Base-by-base conservation (phyloP, 2,329 filamentous ascomycete species). In the Ustulina deusta region DNA sequence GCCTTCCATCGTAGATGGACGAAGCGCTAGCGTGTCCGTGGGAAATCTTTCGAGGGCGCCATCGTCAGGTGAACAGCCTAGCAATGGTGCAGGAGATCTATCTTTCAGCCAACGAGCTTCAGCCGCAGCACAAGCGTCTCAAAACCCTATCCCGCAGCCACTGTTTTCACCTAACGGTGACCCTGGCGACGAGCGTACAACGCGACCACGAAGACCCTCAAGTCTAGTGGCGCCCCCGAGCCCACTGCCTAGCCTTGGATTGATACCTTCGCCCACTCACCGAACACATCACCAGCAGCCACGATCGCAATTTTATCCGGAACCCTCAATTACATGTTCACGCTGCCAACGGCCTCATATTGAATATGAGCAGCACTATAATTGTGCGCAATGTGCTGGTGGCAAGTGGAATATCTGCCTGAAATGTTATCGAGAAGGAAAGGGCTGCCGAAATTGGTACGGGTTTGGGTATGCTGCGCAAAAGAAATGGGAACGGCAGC, bases 291-390 rank as follows among this genome's bases (percentile, higher is more conserved):
- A 83, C 51, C 80, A 82, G 42, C 79, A 81, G 55, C 74, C 78
- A 73, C 77, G 83, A 76, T 79, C 85, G 69, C 81, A 87, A 73
- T 80, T 88, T 1, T 93, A 87, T 70, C 78, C 83, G 0, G 93
- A 97, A 75, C 93, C 94, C 0, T 89, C 88, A 1, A 87, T 97
- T 58, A 84, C 83, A 9, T 97, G 95, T 77, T 86, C 89, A 42
- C 84, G 87, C 10, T 98, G 95, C 77, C 81, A 84, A 22, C 91
- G 86, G 70, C 75, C 83, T 6, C 87, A 94, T 68, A 94, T 97
- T 42, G 91, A 97, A 77, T 93, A 97, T 73, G 89, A 93, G 9
- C 81, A 97, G 1, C 93, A 97, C 78, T 97, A 95, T 80, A 92
- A 92, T 76, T 98, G 95, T 79, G 79, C 81, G 1, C 83, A 84